phyloP scores from a whole-genome alignment of 257 asterid species.

The Solanum appendiculatum region DNA sequence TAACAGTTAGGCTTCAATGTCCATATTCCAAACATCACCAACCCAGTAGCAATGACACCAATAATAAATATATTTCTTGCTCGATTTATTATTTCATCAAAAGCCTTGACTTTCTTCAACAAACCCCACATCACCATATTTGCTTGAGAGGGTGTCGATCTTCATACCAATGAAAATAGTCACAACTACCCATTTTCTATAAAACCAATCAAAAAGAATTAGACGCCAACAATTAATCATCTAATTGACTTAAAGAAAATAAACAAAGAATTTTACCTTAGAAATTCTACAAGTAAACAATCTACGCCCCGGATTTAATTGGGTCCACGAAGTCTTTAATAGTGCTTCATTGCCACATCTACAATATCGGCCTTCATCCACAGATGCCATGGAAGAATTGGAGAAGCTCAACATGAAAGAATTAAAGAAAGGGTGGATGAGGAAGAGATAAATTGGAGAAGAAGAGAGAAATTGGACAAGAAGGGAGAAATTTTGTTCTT shows the following conservation, averaged over 20 bases:
- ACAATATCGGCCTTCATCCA: not conserved
- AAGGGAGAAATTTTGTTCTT: not conserved
- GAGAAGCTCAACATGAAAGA: not conserved
- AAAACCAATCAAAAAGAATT: not conserved
- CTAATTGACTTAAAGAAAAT: not conserved
- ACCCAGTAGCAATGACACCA: no score
- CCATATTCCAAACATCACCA: not conserved
- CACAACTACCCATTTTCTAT: not conserved
- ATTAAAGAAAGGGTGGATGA: no score
- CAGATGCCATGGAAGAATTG: not conserved
- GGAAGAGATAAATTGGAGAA: not conserved
- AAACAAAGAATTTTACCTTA: not conserved
- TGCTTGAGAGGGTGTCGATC: not conserved
- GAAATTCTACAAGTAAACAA: not conserved
- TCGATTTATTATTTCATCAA: not conserved
- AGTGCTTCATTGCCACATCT: not conserved
- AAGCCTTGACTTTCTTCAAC: not conserved
- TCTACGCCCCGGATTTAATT: rapidly evolving
- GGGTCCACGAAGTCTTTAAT: not conserved
- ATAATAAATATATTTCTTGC: no score
- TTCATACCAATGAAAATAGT: not conserved
- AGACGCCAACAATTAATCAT: not conserved
- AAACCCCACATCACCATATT: not conserved
- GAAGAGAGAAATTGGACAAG: no score
- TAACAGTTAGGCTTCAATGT: no score